Conservation (phyloP, 2,329 filamentous ascomycete species). For the Cordyceps javanica region DNA sequence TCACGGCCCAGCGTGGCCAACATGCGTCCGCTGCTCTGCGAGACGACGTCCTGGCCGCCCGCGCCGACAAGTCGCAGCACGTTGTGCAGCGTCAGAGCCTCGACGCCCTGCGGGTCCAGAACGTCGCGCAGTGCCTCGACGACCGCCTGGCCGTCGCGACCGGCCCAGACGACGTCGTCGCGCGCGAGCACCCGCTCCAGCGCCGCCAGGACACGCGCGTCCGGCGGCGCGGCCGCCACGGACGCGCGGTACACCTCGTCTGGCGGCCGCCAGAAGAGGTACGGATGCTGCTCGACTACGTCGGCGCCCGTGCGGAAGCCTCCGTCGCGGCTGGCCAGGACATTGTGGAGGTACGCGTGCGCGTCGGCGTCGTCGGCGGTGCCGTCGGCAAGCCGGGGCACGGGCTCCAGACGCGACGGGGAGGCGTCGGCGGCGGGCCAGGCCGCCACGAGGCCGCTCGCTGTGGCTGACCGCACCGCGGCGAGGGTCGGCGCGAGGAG, state of each 20-base stretch:
- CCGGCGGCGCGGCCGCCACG: constrained; percentile 17
- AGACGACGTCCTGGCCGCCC: constrained; percentile 23
- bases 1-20: constrained; percentile 29
- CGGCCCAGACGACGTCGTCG: not conserved
- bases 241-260: constrained; percentile 22
- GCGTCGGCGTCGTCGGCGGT: not conserved
- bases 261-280: constrained; percentile 34
- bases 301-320: constrained; percentile 19
- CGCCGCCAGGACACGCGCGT: constrained; percentile 19
- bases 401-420: constrained; percentile 18
- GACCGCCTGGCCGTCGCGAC: constrained; percentile 11
- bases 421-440: not conserved
- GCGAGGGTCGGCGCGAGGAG: constrained; percentile 19
- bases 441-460: not conserved
- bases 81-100: constrained; percentile 21
- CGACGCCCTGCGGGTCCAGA: constrained; percentile 15
- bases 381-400: constrained; percentile 20
- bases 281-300: constrained; percentile 26
- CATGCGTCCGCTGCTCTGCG: constrained; percentile 24
- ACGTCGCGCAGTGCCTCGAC: constrained; percentile 16
- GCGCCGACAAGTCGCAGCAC: constrained; percentile 26
- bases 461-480: constrained; percentile 21
- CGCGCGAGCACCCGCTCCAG: constrained; percentile 21
- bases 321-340: constrained; percentile 20
- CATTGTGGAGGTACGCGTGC: constrained; percentile 19